A percentile compares a stretch with the other conserved stretches of the same genome.
Evolutionary conservation across 805 yeast genomes (phyloP).

Genomic region (Helenozyma rhizophorensis): DNA sequence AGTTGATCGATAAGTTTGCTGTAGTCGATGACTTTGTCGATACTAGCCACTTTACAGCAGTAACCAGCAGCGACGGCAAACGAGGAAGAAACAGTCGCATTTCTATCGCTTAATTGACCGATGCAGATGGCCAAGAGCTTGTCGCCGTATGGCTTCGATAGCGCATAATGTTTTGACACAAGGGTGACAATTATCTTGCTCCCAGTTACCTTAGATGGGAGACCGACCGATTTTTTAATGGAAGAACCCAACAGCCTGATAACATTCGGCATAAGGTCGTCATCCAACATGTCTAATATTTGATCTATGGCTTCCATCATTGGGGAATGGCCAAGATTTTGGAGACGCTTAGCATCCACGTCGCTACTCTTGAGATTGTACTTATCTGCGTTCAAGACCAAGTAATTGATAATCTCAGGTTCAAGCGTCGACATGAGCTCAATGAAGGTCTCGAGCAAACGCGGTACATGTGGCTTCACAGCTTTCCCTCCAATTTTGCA

Average conservation of each 20-base stretch:
- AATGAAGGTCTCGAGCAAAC: slow-evolving; percentile 64
- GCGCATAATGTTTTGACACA: slow-evolving; percentile 49
- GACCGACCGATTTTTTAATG: slow-evolving; percentile 70
- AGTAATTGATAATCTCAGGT: slow-evolving; percentile 83
- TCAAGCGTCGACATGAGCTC: slow-evolving; percentile 79
- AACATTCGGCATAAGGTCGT: slow-evolving; percentile 42
- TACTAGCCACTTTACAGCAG: slow-evolving; percentile 57
- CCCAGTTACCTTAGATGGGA: slow-evolving; percentile 88
- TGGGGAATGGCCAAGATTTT: slow-evolving; percentile 75
- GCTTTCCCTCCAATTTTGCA: slow-evolving; percentile 60
- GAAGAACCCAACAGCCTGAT: slow-evolving; percentile 50
- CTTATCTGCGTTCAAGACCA: slow-evolving; percentile 84
- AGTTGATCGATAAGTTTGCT: slow-evolving; percentile 44
- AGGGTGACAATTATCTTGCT: slow-evolving; percentile 66
- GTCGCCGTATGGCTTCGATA: slow-evolving; percentile 52
- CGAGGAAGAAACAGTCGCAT: slow-evolving; percentile 66
- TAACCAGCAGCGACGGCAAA: slow-evolving; percentile 82
- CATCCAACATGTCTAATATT: slow-evolving; percentile 55
- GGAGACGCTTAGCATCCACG: slow-evolving; percentile 73
- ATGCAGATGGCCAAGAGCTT: slow-evolving; percentile 54
- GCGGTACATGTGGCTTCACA: slow-evolving; percentile 63
- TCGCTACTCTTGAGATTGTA: slow-evolving; percentile 68
- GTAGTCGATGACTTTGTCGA: slow-evolving; percentile 50
- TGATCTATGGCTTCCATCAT: slow-evolving; percentile 82
- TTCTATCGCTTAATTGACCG: slow-evolving; percentile 62